Percentiles rank a stretch among this genome's conserved stretches.
Evolutionary conservation across 75 land plant species (phyloP).

Genomic region (Pseudotsuga menziesii): DNA sequence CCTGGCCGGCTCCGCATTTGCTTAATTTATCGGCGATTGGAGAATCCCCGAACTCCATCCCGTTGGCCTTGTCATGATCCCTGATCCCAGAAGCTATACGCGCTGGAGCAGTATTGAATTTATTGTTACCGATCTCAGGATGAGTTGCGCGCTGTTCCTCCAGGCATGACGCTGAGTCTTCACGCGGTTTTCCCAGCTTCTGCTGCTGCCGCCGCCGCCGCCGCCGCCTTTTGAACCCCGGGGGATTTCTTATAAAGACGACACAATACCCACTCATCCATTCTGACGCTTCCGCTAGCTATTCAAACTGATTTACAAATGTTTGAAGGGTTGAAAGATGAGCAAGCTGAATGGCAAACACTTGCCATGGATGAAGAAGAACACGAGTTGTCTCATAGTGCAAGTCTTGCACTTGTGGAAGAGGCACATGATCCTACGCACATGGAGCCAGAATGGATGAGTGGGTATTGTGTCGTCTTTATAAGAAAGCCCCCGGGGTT

Average conservation of each 20-base stretch:
- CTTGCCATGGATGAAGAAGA: too few species aligned
- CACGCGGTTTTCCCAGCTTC: not conserved
- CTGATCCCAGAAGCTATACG: not conserved
- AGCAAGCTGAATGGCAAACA: too few species aligned
- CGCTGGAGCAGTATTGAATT: not conserved
- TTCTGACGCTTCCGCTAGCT: too few species aligned
- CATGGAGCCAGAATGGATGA: too few species aligned
- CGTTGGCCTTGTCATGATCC: not conserved
- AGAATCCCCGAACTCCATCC: not conserved
- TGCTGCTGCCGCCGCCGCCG: not conserved
- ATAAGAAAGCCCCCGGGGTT: constrained; percentile 9
- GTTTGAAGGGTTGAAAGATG: too few species aligned
- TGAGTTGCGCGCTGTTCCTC: not conserved
- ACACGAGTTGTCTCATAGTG: too few species aligned
- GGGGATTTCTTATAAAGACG: constrained; percentile 15
- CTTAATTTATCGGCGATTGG: not conserved
- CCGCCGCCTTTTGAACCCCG: not conserved
- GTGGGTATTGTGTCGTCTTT: constrained; percentile 22
- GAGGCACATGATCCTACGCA: too few species aligned
- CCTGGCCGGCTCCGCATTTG: not conserved
- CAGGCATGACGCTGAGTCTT: not conserved
- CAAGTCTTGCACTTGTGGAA: too few species aligned
- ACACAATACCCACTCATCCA: constrained; percentile 25
- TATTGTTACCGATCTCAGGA: not conserved
- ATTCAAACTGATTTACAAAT: too few species aligned